Conservation (phyloP, 352 stramenopile species). For the Phytophthora citrophthora region DNA sequence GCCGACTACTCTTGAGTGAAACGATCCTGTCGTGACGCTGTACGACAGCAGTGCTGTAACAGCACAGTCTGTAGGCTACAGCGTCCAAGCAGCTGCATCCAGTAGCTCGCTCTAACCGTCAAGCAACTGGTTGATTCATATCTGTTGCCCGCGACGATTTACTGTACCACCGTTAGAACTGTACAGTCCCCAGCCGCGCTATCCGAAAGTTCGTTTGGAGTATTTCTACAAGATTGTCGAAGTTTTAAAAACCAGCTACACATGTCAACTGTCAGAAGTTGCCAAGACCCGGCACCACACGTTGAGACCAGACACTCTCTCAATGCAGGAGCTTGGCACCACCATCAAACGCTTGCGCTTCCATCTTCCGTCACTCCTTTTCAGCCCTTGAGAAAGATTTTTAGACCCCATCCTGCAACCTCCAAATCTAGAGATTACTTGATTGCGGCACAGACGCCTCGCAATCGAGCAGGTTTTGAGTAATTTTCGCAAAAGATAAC, state of each 20-base stretch:
- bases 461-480: conserved; percentile 23
- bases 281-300: not conserved
- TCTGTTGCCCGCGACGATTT: no score
- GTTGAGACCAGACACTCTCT: conserved; percentile 15
- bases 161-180: no score
- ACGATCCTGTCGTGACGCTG: conserved; percentile 6
- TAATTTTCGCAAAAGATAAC: no score
- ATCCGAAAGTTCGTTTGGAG: not conserved
- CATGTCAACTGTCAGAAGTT: no score
- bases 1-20: not conserved
- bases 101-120: not conserved
- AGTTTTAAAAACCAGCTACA: no score
- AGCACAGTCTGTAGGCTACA: no score
- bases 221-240: not conserved
- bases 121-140: no score
- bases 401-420: conserved; percentile 4
- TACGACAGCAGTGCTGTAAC: no score
- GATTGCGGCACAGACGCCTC: conserved; percentile 1
- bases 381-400: not conserved
- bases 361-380: not conserved
- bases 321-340: conserved; percentile 1
- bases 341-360: not conserved
- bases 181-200: not conserved
- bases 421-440: conserved; percentile 27
- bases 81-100: no score